These are phyloP conservation scores for Haematococcus sp. DNA, from an alignment of 139 green algal genomes.

Conservation along the genomic window DNA sequence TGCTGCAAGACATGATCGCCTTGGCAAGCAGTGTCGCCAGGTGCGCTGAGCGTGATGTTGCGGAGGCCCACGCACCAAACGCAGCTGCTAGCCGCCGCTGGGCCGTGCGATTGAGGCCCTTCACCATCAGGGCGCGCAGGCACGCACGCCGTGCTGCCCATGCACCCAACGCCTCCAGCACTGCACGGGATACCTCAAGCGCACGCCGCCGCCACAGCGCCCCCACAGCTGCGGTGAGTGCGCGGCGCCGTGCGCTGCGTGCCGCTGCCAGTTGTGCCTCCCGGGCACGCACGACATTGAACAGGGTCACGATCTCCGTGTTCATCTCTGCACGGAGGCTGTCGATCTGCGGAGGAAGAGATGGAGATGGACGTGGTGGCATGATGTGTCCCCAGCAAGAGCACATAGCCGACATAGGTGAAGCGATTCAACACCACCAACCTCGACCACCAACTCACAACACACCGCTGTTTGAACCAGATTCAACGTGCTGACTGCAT, in stretches of 20 bases:
- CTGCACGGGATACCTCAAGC: constrained; percentile 6
- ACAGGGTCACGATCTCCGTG: constrained; percentile 38
- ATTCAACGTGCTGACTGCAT: too few species aligned
- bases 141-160: too few species aligned
- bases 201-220: constrained; percentile 21
- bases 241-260: constrained; percentile 15
- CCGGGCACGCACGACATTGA: constrained; percentile 20
- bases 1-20: neutral
- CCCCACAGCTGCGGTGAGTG: constrained; percentile 37
- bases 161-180: too few species aligned
- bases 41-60: neutral
- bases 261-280: constrained; percentile 28
- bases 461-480: too few species aligned
- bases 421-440: too few species aligned
- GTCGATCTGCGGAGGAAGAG: constrained; percentile 50
- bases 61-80: constrained; percentile 32
- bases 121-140: too few species aligned
- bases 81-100: constrained; percentile 5
- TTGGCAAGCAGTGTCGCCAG: neutral
- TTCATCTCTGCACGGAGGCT: constrained; percentile 52
- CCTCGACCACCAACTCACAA: too few species aligned
- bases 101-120: constrained; percentile 21
- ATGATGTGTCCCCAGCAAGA: too few species aligned
- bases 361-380: too few species aligned
- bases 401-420: too few species aligned